Conservation (phyloP, 441 rosid species). For the Euphorbia corollata region DNA sequence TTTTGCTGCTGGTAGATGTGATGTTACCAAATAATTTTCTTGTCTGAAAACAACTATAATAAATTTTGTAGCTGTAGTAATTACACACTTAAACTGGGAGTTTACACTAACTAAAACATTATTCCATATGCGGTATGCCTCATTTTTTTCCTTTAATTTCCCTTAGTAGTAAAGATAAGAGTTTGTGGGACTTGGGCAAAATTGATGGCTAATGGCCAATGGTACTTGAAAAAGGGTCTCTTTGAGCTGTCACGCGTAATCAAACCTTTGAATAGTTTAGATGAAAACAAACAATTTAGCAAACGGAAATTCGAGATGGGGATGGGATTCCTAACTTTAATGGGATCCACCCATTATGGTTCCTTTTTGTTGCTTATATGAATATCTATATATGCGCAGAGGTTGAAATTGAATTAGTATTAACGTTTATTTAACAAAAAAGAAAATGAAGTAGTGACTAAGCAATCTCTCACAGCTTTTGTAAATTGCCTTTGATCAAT, state of each 20-base stretch:
- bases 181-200: neutral
- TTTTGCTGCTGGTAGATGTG: no score
- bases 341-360: slow-evolving; percentile 16
- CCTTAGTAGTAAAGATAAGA: neutral
- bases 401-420: neutral
- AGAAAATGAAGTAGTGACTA: no score
- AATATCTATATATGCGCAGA: neutral
- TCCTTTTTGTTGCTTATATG: neutral
- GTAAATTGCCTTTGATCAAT: no score
- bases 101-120: no score
- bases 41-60: no score
- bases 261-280: neutral
- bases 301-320: neutral
- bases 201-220: neutral
- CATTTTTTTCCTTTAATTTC: neutral
- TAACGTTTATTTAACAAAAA: neutral
- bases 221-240: neutral
- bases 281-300: slow-evolving; percentile 11
- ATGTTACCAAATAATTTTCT: no score
- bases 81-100: no score
- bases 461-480: no score
- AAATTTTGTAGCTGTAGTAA: no score
- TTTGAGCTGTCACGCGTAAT: slow-evolving; percentile 16
- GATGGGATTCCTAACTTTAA: slow-evolving; percentile 13
- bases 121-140: no score